Evolutionary conservation across 2,329 filamentous ascomycete genomes (phyloP).

Genomic region (Neofusicoccum laricinum): DNA sequence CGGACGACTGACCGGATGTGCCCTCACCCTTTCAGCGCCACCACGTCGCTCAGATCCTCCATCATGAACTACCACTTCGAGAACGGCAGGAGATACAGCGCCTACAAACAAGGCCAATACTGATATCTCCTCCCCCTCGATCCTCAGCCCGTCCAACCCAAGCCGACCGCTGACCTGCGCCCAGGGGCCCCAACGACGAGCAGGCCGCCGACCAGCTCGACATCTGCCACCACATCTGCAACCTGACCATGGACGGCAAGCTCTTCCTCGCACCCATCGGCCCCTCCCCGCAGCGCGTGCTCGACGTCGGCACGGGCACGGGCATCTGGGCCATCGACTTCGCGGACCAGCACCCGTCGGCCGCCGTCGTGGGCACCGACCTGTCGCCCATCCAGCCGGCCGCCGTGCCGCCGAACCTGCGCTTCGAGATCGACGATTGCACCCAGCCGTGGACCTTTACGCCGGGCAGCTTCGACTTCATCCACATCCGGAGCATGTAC

Average conservation of each 20-base stretch:
- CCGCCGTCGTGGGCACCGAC: constrained; percentile 42
- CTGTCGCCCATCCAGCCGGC: constrained; percentile 46
- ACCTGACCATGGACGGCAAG: constrained; percentile 33
- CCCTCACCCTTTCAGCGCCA: background rate
- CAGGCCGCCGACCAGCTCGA: constrained; percentile 36
- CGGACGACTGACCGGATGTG: background rate
- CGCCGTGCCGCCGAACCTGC: constrained; percentile 47
- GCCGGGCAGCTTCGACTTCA: constrained; percentile 24
- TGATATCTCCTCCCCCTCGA: background rate
- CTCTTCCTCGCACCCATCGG: constrained; percentile 34
- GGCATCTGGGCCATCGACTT: constrained; percentile 36
- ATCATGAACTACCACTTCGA: constrained; percentile 4
- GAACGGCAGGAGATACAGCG: constrained; percentile 30
- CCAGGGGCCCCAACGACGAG: constrained; percentile 35
- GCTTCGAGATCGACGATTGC: constrained; percentile 52
- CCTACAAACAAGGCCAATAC: constrained; percentile 35
- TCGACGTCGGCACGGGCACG: constrained; percentile 33
- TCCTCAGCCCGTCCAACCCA: background rate
- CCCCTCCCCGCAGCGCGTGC: constrained; percentile 20
- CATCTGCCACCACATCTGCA: constrained; percentile 38
- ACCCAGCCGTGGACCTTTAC: constrained; percentile 31
- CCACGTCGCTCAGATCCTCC: background rate
- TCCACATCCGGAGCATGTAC: constrained; percentile 23
- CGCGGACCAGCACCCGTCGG: constrained; percentile 32
- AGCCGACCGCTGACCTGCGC: no score